Evolutionary conservation across 352 stramenopile genomes (phyloP), one percentile per base, ranked within the genome.

Genomic region (Thalassiosira pacifica): DNA sequence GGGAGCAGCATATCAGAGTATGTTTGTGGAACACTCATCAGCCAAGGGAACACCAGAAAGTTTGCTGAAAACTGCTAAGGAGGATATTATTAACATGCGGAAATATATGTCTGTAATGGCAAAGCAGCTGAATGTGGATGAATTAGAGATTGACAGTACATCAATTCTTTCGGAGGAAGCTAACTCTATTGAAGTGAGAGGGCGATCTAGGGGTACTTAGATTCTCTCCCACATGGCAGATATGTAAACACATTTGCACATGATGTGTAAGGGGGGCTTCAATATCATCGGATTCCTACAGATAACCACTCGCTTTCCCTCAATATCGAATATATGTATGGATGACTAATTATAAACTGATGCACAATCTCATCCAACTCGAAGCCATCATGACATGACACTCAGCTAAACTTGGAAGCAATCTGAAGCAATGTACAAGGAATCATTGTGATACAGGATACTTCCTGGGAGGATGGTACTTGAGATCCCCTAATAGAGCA

Each of bases 1-100:
- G 57, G 76, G 73, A 45, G 73, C 86, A 19, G 86, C 86, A 10
- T 93, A 93, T 67, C 75, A 83, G 68, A 88, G 79, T n/a, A 67
- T 92, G 24, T 93, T 93, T 79, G 87, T 82, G 6, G 86, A 93
- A 67, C 79, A 88, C 70, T 88, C 76, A 0, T 78, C 67, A 34
- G 83, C 89, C 10, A 92, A 89, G 72, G 53, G 63, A 13, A 90
- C 77, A 34, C 77, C 83, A 22, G 86, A 91, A 76, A 85, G 76
- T 27, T 82, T 85, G 1, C 37, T 92, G 63, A 76, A 66, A 57
- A 90, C 76, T 34, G 83, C 87, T 1, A 90, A 81, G 59, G 37
- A 63, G 40, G 87, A 92, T 48, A 27, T 90, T 61, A 8, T 83
- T 2, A 76, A 77, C 34, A 86, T 90, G 76, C 37, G 65, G 45